These are phyloP conservation scores for Entrophospora sp. DNA, from an alignment of 192 early-diverging fungal genomes.

Conservation along the genomic window DNA sequence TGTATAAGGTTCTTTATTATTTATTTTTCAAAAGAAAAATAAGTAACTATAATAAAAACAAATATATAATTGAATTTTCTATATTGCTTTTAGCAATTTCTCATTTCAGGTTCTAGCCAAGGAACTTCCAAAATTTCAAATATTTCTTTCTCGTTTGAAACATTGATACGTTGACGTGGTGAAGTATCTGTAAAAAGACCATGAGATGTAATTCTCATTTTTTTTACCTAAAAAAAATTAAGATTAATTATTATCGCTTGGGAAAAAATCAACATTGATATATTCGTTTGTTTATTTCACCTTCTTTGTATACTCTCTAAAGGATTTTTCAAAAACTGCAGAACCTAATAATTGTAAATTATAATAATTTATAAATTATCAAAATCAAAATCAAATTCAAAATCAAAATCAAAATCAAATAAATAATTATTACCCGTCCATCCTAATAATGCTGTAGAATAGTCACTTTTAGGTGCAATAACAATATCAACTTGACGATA, in stretches of 20 bases:
- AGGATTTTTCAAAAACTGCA: too few species aligned
- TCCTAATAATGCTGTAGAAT: slow-evolving; percentile 18
- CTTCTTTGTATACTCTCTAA: too few species aligned
- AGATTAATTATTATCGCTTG: too few species aligned
- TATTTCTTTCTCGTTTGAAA: slow-evolving; percentile 10
- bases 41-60: too few species aligned
- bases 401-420: background rate
- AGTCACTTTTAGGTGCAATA: slow-evolving; percentile 13
- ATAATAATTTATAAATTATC: too few species aligned
- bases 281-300: too few species aligned
- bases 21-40: too few species aligned
- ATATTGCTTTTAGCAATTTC: slow-evolving; percentile 27
- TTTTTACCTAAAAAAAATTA: slow-evolving; percentile 21
- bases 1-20: too few species aligned
- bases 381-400: too few species aligned
- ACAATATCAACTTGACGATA: slow-evolving; percentile 24
- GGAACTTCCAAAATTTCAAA: slow-evolving; percentile 20
- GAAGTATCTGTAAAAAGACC: slow-evolving; percentile 19
- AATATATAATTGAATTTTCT: too few species aligned
- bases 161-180: background rate
- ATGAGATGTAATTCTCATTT: slow-evolving; percentile 8
- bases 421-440: slow-evolving; percentile 20
- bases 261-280: too few species aligned
- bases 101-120: slow-evolving; percentile 21
- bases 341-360: too few species aligned